Evolutionary conservation across 2,329 filamentous ascomycete species (phyloP).

Genomic region (Pseudogymnoascus sp.): DNA sequence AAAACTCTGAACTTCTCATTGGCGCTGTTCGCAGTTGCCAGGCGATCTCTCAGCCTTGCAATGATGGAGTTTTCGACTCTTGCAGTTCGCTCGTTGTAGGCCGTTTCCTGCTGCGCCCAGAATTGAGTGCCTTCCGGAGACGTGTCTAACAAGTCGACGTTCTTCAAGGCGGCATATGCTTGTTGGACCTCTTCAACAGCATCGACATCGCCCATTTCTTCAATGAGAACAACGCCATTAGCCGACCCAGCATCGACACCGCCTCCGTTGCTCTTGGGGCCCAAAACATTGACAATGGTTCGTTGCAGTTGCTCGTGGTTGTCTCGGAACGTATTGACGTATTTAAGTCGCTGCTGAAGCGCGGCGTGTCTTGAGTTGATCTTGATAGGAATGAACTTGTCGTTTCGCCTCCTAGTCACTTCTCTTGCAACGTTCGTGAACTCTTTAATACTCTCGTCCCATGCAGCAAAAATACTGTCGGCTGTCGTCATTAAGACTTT

Average conservation of each 20-base stretch:
- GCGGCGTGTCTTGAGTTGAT: constrained; percentile 80
- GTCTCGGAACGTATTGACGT: constrained; percentile 88
- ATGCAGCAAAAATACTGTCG: constrained; percentile 78
- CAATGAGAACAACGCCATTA: constrained; percentile 64
- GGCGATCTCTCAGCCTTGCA: constrained; percentile 78
- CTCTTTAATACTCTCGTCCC: constrained; percentile 95
- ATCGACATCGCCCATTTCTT: constrained; percentile 95
- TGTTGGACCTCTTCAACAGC: constrained; percentile 93
- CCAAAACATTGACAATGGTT: constrained; percentile 95
- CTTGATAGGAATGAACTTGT: constrained; percentile 98
- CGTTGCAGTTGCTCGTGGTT: constrained; percentile 96
- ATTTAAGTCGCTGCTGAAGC: constrained; percentile 83
- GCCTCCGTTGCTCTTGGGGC: constrained; percentile 57
- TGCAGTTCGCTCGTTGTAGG: constrained; percentile 95
- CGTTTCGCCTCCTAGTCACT: constrained; percentile 83
- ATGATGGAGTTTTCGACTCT: constrained; percentile 99
- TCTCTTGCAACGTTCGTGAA: constrained; percentile 97
- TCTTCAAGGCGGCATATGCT: constrained; percentile 87
- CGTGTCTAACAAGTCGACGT: constrained; percentile 91
- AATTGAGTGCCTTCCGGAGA: constrained; percentile 79
- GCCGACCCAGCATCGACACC: constrained; percentile 42
- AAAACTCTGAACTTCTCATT: constrained; percentile 99
- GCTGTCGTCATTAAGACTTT: constrained; percentile 74
- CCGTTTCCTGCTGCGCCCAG: constrained; percentile 90
- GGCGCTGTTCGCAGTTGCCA: constrained; percentile 91